Conservation (phyloP, 441 rosid genomes). For the Jatropha podagrica region DNA sequence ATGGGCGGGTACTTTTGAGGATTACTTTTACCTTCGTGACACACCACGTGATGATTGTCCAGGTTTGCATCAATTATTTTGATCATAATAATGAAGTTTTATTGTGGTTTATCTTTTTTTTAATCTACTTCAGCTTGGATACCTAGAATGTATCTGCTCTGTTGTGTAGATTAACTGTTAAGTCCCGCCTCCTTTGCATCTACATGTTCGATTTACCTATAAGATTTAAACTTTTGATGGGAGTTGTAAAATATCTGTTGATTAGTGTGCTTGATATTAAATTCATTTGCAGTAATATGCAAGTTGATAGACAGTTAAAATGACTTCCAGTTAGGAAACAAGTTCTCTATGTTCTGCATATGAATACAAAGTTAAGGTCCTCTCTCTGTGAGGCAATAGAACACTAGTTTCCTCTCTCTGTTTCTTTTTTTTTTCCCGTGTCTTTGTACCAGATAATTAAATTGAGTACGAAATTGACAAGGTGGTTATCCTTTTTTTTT, state of each 20-base stretch:
- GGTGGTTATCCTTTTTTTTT: background rate
- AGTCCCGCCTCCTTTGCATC: background rate
- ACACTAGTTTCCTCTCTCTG: background rate
- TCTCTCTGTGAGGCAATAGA: background rate
- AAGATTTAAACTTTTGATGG: background rate
- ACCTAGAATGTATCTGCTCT: background rate
- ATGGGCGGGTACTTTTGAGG: conserved; percentile 94
- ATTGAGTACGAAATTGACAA: background rate
- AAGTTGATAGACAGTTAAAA: background rate
- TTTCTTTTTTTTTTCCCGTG: background rate
- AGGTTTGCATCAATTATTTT: conserved; percentile 43
- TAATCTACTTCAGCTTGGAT: background rate
- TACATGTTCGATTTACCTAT: background rate
- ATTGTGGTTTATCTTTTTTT: background rate
- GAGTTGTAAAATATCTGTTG: background rate
- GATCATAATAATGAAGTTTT: background rate
- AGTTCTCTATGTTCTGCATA: background rate
- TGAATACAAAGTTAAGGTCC: background rate
- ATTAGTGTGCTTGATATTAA: background rate
- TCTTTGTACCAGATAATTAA: background rate
- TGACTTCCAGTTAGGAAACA: background rate
- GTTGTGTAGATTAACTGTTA: background rate
- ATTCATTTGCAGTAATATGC: background rate
- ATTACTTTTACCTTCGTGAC: conserved; percentile 55
- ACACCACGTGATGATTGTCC: conserved; percentile 95